Base-by-base conservation (phyloP, 306 rosid species). In the Casuarina glauca region DNA sequence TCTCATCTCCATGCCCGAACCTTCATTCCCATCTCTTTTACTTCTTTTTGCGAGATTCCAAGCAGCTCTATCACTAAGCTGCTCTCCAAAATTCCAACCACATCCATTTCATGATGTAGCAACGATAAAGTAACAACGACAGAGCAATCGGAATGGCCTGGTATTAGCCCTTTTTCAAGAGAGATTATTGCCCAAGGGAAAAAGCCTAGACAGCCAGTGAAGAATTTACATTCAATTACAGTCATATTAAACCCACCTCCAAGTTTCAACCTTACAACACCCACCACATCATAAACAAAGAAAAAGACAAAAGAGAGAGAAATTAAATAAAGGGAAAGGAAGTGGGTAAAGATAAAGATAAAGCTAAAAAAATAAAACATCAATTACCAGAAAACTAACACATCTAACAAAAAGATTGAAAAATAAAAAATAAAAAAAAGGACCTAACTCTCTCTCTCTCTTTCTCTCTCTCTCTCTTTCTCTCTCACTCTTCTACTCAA, bases 191-290 rank as follows among this genome's bases (percentile, higher is more conserved):
- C 36, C 19, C 16, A 79, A 64, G 48, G 43, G 20, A 35, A 49
- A 58, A 79, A 80, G 79, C 84, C 79, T 52, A 73, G 73, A 58
- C 45, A 68, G 79, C 82, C 84, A 82, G 79, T 80, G 74, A 76
- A 66, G 72, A 76, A 84, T 84, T 80, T 80, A 84, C 87, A 84
- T 67, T 52, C 73, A 76, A 76, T 80, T 84, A 84, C 72, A 80
- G 84, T 75, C 81, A 32, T 75, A 72, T 70, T 58, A 58, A 12
- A 32, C 26, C 58, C 82, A 71, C 57, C 70, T 41, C 72, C 51
- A 53, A 49, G 51, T 6, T 43, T 16, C 76, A 75, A 10, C 43
- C 77, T 54, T 48, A 66, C 74, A 73, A 46, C 49, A 73, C 39
- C 68, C 73, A 71, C 81, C 80, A 52, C 83, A 51, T 9, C 51